Evolutionary conservation across 768 basidiomycete species (phyloP).

Genomic region (Termitomyces sp.): DNA sequence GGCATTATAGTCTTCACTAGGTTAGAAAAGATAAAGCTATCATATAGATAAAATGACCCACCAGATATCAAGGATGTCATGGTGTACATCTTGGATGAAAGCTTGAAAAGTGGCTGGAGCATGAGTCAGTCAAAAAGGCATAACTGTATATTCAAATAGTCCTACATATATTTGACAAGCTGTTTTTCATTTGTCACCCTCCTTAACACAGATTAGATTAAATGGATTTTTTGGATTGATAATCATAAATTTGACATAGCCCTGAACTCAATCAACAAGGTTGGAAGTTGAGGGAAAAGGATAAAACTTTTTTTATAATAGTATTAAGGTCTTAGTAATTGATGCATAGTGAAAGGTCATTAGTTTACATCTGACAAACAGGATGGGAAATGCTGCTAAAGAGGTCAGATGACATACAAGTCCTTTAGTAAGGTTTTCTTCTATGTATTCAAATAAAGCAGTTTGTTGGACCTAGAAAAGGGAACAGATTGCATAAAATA

Average conservation of each 20-base stretch:
- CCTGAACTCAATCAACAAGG: not conserved
- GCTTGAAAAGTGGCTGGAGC: not conserved
- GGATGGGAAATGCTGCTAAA: not conserved
- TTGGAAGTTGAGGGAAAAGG: not conserved
- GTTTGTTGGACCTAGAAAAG: too few relatives aligned
- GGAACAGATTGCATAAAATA: too few relatives aligned
- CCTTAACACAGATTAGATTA: not conserved
- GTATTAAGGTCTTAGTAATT: not conserved
- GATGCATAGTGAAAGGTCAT: not conserved
- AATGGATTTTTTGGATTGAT: not conserved
- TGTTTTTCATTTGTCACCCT: too few relatives aligned
- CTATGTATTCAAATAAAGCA: not conserved
- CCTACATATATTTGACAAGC: too few relatives aligned
- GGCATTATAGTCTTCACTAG: not conserved
- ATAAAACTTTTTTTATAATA: too few relatives aligned
- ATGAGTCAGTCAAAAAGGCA: not conserved
- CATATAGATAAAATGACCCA: not conserved
- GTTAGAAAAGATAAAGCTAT: not conserved
- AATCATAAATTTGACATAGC: not conserved
- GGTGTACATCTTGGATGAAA: constrained; percentile 34
- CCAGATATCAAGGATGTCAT: constrained; percentile 27
- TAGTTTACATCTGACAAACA: not conserved
- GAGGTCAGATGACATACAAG: not conserved
- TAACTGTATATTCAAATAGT: too few relatives aligned
- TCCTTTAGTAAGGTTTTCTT: not conserved